These are phyloP conservation scores for Fusarium xylarioides DNA, from an alignment of 2,329 filamentous ascomycete genomes.

Conservation along the genomic window DNA sequence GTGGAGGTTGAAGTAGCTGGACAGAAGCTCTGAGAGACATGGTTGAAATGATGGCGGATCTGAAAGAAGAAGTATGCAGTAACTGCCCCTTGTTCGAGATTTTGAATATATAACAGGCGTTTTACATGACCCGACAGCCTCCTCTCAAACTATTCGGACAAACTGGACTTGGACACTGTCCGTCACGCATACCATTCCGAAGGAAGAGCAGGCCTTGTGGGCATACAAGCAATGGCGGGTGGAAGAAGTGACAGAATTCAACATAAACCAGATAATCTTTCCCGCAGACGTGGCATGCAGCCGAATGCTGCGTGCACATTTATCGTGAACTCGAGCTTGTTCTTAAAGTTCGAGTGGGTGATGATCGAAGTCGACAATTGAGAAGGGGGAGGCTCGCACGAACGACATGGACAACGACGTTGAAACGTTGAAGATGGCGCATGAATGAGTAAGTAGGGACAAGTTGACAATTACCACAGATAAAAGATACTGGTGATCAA, in stretches of 20 bases:
- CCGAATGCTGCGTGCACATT: conserved; percentile 68
- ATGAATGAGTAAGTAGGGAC: background rate
- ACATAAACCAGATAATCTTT: conserved; percentile 68
- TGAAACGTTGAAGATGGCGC: conserved; percentile 4
- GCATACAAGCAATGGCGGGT: conserved; percentile 59
- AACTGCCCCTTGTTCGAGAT: conserved; percentile 9
- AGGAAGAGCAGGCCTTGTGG: conserved; percentile 53
- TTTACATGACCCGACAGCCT: conserved; percentile 64
- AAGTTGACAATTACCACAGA: conserved; percentile 7
- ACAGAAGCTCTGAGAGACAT: conserved; percentile 60
- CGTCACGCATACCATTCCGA: conserved; percentile 59
- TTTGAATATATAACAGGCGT: conserved; percentile 7
- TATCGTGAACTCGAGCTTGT: conserved; percentile 50
- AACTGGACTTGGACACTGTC: conserved; percentile 66
- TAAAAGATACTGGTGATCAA: background rate
- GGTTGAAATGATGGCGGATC: background rate
- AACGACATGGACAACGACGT: conserved; percentile 38
- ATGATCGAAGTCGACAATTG: conserved; percentile 18
- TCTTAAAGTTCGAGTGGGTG: conserved; percentile 28
- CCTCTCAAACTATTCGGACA: conserved; percentile 67
- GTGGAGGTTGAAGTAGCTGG: conserved; percentile 72
- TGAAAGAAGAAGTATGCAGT: conserved; percentile 4
- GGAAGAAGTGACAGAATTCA: conserved; percentile 63
- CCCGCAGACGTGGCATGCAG: conserved; percentile 67
- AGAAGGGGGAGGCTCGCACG: conserved; percentile 26